Conservation (phyloP, 192 early-diverging fungal genomes). For the Podila clonocystis region DNA sequence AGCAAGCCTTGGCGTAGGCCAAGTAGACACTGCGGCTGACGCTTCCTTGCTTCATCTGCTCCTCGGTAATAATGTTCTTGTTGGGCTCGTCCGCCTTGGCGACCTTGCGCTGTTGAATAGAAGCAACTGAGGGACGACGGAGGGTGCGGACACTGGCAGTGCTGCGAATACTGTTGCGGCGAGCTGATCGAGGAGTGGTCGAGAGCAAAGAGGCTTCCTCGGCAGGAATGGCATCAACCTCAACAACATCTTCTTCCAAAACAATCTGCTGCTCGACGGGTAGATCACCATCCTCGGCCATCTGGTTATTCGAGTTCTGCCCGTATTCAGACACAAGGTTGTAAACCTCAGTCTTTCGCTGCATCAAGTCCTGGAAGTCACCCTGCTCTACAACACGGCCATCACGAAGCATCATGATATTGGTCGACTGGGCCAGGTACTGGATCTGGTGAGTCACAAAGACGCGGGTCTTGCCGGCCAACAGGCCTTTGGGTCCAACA, state of each 20-base stretch:
- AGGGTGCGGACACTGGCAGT: constrained; percentile 54
- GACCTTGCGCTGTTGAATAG: constrained; percentile 40
- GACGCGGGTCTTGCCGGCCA: constrained; percentile 80
- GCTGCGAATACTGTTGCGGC: constrained; percentile 12
- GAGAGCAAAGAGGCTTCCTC: constrained; percentile 20
- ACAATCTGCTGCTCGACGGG: constrained; percentile 17
- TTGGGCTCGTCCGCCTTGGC: constrained; percentile 26
- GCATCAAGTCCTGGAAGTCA: constrained; percentile 72
- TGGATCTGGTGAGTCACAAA: constrained; percentile 87
- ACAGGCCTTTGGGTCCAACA: constrained; percentile 86
- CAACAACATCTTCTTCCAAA: constrained; percentile 34
- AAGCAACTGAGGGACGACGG: constrained; percentile 66
- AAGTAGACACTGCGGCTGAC: constrained; percentile 85
- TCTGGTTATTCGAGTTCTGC: constrained; percentile 43
- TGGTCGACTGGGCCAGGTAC: constrained; percentile 73
- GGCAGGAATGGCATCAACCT: constrained; percentile 20
- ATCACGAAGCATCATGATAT: constrained; percentile 77
- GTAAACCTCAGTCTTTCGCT: constrained; percentile 65
- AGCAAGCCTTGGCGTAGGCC: constrained; percentile 84
- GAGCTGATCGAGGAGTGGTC: constrained; percentile 33
- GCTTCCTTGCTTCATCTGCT: constrained; percentile 84
- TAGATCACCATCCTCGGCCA: constrained; percentile 21
- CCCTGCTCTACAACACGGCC: constrained; percentile 79
- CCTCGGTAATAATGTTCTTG: constrained; percentile 74
- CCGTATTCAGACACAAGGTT: constrained; percentile 81